Base-by-base conservation (phyloP, 2,329 filamentous ascomycete species). In the Westerdykella ornata region DNA sequence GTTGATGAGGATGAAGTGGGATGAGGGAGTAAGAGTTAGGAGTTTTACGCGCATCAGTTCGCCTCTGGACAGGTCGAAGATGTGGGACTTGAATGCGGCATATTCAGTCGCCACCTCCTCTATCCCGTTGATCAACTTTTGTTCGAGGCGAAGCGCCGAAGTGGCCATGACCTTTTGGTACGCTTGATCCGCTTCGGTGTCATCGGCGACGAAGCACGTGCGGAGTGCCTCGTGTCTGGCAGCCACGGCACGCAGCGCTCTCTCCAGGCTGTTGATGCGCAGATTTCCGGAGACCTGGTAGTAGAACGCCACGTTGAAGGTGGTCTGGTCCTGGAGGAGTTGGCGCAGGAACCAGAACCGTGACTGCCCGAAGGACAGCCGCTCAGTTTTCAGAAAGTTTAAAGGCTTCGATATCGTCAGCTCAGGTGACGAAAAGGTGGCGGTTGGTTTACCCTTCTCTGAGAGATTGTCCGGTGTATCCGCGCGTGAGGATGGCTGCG, bases 1-100 rank as follows among this genome's bases (percentile, higher is more conserved):
- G 1, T 58, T 57, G 4, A 77, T 35, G 0, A 78, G 30, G 3
- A 76, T 43, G 47, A 59, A 68, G 43, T 73, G 68, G 1, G 46
- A 39, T 0, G 53, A 56, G 1, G 54, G 44, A 0, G 59, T 61
- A 9, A 59, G 51, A 0, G 66, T 53, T 3, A 74, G 51, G 1
- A 73, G 51, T 3, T 52, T 39, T 3, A 70, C 48, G 5, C 57
- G 52, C 5, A 71, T 39, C 2, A 52, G 38, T 4, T 69, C 52
- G 8, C 69, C 67, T 6, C 48, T 49, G 12, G 56, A 59, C 8
- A 76, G 42, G 38, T 72, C 63, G 22, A 62, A 74, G 2, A 53
- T 44, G 39, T 70, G 49, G 0, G 49, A 37, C 38, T 47, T 49
- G 42, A 63, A 47, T 2, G 57, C 44, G 0, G 66, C 57, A 13